phyloP scores from a whole-genome alignment of 2,329 filamentous ascomycete species.

The Aureobasidium uvarum region DNA sequence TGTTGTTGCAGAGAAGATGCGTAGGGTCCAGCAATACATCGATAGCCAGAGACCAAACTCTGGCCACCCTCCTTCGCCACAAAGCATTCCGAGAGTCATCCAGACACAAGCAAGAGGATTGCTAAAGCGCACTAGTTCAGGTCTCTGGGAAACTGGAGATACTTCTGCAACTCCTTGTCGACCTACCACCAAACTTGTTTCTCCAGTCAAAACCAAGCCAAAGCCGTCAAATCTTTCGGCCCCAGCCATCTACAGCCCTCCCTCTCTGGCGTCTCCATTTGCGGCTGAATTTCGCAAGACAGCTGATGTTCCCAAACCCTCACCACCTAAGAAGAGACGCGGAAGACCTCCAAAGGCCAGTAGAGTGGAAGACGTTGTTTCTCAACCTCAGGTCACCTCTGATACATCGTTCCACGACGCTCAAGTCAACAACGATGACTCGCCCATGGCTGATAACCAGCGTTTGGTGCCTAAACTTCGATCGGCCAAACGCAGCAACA shows the following conservation, averaged over 20 bases:
- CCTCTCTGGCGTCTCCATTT: neutral
- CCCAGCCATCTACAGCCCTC: neutral
- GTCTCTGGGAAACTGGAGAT: slow-evolving; percentile 3
- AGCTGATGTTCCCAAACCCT: neutral
- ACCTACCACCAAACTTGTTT: neutral
- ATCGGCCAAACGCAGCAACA: neutral
- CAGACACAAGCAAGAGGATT: too few species aligned
- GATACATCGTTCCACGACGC: too few species aligned
- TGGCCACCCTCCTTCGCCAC: neutral
- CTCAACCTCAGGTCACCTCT: too few species aligned
- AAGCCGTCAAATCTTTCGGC: neutral
- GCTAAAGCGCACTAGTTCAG: neutral
- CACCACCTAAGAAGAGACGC: slow-evolving; percentile 16
- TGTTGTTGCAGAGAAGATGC: neutral
- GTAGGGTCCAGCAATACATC: neutral
- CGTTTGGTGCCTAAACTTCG: neutral
- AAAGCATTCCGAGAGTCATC: neutral
- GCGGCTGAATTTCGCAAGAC: neutral
- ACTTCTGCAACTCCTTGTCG: slow-evolving; percentile 2
- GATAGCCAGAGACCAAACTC: neutral
- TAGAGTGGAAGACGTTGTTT: neutral
- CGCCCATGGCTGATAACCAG: neutral
- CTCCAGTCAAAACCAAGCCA: neutral
- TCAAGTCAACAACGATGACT: neutral
- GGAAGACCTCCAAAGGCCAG: slow-evolving; percentile 9